Conservation (phyloP, 2,329 filamentous ascomycete species). For the Rachicladosporium sp. region DNA sequence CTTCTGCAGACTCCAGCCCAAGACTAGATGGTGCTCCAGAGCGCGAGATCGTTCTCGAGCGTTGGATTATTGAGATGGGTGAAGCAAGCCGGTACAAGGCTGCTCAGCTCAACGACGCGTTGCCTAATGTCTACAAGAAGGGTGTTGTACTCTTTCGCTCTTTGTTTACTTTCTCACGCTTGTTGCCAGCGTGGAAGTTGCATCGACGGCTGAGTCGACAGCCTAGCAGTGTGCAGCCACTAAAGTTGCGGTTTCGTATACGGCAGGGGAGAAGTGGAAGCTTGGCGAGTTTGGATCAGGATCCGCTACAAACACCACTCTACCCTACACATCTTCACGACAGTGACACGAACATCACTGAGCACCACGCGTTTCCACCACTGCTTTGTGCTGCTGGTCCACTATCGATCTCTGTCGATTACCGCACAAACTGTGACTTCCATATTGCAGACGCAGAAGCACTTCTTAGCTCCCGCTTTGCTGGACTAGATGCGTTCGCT, state of each 20-base stretch:
- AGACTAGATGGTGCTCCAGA: slow-evolving; percentile 9
- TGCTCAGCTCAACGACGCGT: slow-evolving; percentile 42
- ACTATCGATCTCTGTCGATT: slow-evolving; percentile 68
- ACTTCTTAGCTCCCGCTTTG: slow-evolving; percentile 80
- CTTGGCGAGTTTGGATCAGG: slow-evolving; percentile 38
- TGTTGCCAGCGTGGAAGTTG: slow-evolving; percentile 80
- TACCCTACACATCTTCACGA: slow-evolving; percentile 47
- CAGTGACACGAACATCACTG: slow-evolving; percentile 34
- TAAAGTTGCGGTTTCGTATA: slow-evolving; percentile 74
- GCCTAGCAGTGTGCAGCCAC: slow-evolving; percentile 45
- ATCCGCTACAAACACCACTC: slow-evolving; percentile 60
- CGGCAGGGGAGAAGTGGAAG: slow-evolving; percentile 42
- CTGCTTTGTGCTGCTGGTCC: slow-evolving; percentile 79
- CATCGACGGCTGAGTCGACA: slow-evolving; percentile 62
- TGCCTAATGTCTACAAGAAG: slow-evolving; percentile 94
- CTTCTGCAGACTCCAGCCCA: slow-evolving; percentile 36
- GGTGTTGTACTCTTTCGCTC: slow-evolving; percentile 89
- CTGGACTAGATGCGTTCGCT: slow-evolving; percentile 54
- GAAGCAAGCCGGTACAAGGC: slow-evolving; percentile 44
- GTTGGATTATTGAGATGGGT: slow-evolving; percentile 79
- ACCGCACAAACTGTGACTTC: slow-evolving; percentile 82
- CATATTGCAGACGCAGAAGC: slow-evolving; percentile 84
- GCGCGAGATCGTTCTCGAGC: slow-evolving; percentile 68
- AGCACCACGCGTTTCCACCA: slow-evolving; percentile 68
- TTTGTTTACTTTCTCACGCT: slow-evolving; percentile 67